A percentile compares a stretch with the other conserved stretches of the same genome.
phyloP scores from a whole-genome alignment of 306 rosid species.

The Gynostemma pentaphyllum region DNA sequence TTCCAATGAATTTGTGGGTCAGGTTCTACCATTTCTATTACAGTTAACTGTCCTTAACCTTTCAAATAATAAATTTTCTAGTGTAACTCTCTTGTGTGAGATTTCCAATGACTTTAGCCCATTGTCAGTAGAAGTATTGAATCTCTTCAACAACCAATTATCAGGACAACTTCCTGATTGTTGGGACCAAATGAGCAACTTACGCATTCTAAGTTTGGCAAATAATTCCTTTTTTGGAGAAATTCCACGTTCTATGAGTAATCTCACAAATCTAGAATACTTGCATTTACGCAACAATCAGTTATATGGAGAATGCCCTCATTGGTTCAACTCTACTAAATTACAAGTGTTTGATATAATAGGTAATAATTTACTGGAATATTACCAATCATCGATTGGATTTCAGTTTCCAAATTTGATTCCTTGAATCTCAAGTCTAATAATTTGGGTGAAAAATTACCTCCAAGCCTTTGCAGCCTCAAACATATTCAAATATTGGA shows the following conservation, averaged over 20 bases:
- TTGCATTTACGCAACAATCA: not conserved
- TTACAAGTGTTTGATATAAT: not conserved
- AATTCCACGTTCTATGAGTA: not conserved
- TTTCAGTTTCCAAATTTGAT: not conserved
- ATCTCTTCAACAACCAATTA: not conserved
- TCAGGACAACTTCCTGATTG: not conserved
- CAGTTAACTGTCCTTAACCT: not conserved
- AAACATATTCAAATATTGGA: too few relatives aligned
- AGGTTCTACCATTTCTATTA: not conserved
- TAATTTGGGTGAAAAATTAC: not conserved
- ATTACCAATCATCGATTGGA: not conserved
- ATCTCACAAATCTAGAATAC: not conserved
- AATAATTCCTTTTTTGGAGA: not conserved
- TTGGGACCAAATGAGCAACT: not conserved
- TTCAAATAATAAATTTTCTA: not conserved
- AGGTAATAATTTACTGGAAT: not conserved
- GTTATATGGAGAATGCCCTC: not conserved
- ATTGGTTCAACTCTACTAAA: not conserved
- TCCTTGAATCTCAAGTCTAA: not conserved
- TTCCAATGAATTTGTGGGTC: not conserved
- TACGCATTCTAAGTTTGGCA: not conserved
- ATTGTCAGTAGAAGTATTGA: not conserved
- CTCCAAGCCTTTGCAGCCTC: not conserved
- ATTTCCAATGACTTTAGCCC: not conserved
- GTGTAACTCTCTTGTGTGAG: not conserved